Conservation (phyloP, 2,329 filamentous ascomycete genomes). For the Colletotrichum zoysiae region DNA sequence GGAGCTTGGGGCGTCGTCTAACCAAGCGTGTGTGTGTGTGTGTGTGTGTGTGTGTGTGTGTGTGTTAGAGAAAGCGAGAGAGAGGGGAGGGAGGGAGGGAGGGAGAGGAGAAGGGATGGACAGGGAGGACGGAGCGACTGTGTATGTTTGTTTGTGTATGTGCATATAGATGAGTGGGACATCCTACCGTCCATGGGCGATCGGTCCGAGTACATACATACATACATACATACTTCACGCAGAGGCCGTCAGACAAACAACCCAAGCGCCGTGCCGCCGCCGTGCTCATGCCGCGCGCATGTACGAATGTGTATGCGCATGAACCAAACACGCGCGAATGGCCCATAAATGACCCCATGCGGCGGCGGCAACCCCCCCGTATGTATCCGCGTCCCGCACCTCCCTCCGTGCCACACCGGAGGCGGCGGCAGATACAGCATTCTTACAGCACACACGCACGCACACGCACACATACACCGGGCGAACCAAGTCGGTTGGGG, state of each 20-base stretch:
- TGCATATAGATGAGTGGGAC: constrained; percentile 14
- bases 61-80: too few species aligned
- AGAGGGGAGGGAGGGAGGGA: too few species aligned
- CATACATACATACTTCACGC: background rate
- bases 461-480: background rate
- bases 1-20: background rate
- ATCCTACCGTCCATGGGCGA: background rate
- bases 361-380: too few species aligned
- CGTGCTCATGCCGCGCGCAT: background rate
- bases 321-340: too few species aligned
- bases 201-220: background rate
- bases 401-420: background rate
- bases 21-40: background rate
- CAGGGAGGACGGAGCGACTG: background rate
- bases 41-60: too few species aligned
- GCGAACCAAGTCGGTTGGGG: constrained; percentile 4
- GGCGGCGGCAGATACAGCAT: constrained; percentile 15
- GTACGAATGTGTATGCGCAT: too few species aligned
- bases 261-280: background rate
- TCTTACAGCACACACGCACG: background rate
- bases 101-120: too few species aligned
- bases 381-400: constrained; percentile 14
- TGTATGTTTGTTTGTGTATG: constrained; percentile 1
- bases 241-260: constrained; percentile 5
- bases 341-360: constrained; percentile 1